Base-by-base conservation (phyloP, 1,139 yeast genomes). In the Kodamaea fungicola region DNA sequence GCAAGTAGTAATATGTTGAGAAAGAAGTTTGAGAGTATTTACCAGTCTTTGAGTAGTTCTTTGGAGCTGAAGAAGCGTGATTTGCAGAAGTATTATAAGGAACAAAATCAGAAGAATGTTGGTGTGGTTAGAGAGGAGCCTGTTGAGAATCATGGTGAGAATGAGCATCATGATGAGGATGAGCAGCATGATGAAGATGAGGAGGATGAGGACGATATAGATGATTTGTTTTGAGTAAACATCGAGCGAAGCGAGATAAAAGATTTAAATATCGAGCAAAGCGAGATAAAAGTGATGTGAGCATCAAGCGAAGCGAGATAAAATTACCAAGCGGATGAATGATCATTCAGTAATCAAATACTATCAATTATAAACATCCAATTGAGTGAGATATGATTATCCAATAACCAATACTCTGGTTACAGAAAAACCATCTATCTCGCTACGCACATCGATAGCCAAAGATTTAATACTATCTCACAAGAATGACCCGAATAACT, bases 1-100 rank as follows among this genome's bases (percentile, higher is more conserved):
- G 90, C 95, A 2, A 79, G 90, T 12, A 89, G 89, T 57, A 90
- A 90, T 51, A 83, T 92, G 67, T 74, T 92, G 78, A 81, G 83
- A 57, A 86, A 84, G 62, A 83, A 97, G 63, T 85, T 89, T 57
- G 76, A 83, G 51, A 94, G 85, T 47, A 88, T 87, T 39, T 84
- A 88, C 42, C 76, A 75, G 42, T 83, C 90, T 41, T 73, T 94
- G 51, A 83, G 81, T 59, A 81, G 83, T 35, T 96, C 94, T 46
- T 71, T 90, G 43, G 96, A 89, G 41, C 74, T 78, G 53, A 92
- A 92, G 68, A 78, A 78, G 63, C 71, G 84, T 42, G 92, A 85
- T 53, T 70, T 90, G 50, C 59, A 61, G 32, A 64, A 61, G 44
- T 48, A 61, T 22, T 40, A 56, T 22, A 70, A 61, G 13, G 67